A percentile compares a stretch with the other conserved stretches of the same genome.
phyloP scores from a whole-genome alignment of 108 stramenopile genomes.

The Cyclotella cryptica region DNA sequence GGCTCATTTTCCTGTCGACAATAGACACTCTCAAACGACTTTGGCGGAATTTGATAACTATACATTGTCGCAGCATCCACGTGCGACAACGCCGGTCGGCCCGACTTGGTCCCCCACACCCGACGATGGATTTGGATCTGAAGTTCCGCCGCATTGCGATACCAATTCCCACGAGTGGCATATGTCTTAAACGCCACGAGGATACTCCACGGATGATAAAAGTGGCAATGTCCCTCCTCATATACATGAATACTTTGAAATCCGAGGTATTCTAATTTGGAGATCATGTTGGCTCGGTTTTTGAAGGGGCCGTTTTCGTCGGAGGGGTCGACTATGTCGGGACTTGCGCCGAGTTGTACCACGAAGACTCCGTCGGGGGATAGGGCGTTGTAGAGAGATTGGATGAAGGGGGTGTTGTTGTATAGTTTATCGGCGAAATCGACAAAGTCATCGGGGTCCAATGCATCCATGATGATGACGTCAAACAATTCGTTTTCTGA shows the following conservation, averaged over 20 bases:
- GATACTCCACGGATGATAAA: constrained; percentile 64
- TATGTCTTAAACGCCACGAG: constrained; percentile 66
- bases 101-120: constrained; percentile 30
- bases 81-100: constrained; percentile 28
- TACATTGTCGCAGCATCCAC: constrained; percentile 53
- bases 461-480: constrained; percentile 83
- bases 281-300: constrained; percentile 24
- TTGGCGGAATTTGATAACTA: constrained; percentile 48
- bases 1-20: constrained; percentile 41
- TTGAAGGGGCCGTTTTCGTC: constrained; percentile 9
- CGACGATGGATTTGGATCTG: constrained; percentile 44
- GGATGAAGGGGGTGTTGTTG: constrained; percentile 44
- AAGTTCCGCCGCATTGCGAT: constrained; percentile 45
- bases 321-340: constrained; percentile 7
- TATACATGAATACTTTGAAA: constrained; percentile 70
- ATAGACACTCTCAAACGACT: constrained; percentile 37
- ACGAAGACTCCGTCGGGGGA: constrained; percentile 56
- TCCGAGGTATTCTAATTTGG: constrained; percentile 54
- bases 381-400: constrained; percentile 54
- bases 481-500: constrained; percentile 44
- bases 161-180: constrained; percentile 57
- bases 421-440: constrained; percentile 64
- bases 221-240: constrained; percentile 59
- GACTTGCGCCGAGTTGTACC: constrained; percentile 43
- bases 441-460: constrained; percentile 64